Percentiles rank a stretch among this genome's conserved stretches.
Conservation (phyloP, 768 basidiomycete genomes). For the Tylopilus rubrobrunneus region DNA sequence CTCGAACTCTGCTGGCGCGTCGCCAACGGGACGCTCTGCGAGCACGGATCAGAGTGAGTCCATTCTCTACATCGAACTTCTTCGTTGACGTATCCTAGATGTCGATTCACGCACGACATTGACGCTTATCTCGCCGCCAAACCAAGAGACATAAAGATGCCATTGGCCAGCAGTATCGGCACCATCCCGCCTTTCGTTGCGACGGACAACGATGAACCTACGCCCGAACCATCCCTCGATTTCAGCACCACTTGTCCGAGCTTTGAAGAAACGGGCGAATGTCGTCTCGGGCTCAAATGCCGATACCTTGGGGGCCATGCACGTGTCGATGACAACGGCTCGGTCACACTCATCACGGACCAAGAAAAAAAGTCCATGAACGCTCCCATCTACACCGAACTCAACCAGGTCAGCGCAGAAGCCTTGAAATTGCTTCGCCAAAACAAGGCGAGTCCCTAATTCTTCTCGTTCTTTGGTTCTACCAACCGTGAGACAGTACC, state of each 20-base stretch:
- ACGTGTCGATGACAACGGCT: constrained; percentile 41
- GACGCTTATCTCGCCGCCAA: constrained; percentile 72
- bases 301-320: constrained; percentile 84
- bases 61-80: neutral
- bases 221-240: constrained; percentile 15
- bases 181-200: constrained; percentile 50
- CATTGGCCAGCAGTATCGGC: constrained; percentile 40
- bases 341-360: constrained; percentile 45
- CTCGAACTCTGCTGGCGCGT: constrained; percentile 80
- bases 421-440: constrained; percentile 59
- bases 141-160: constrained; percentile 65
- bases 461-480: neutral
- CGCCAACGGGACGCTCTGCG: constrained; percentile 67
- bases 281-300: constrained; percentile 74
- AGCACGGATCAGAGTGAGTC: constrained; percentile 61
- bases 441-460: constrained; percentile 51
- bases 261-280: constrained; percentile 29
- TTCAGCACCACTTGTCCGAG: constrained; percentile 20
- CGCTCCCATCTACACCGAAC: constrained; percentile 51
- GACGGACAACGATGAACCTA: constrained; percentile 5
- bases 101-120: constrained; percentile 79
- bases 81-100: constrained; percentile 38
- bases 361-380: constrained; percentile 53
- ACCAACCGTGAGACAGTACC: constrained; percentile 44
- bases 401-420: constrained; percentile 63